Percentiles rank a stretch among this genome's conserved stretches.
These are phyloP conservation scores for Solanum medicagineum DNA, from an alignment of 257 asterid genomes.

Conservation along the genomic window DNA sequence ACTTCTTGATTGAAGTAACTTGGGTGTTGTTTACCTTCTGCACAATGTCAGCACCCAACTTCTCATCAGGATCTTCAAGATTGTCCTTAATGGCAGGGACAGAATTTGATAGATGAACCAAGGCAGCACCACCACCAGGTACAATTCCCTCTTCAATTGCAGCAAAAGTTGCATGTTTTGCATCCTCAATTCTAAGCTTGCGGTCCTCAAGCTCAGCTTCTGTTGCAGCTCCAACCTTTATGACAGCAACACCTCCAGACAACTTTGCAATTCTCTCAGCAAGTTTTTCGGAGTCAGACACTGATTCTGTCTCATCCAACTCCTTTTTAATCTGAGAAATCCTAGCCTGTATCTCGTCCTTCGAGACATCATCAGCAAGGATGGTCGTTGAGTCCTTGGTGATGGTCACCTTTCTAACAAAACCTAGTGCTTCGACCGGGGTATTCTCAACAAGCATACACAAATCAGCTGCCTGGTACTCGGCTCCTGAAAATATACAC, in stretches of 20 bases:
- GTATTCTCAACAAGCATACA: conserved; percentile 76
- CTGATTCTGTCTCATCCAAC: conserved; percentile 14
- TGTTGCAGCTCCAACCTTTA: conserved; percentile 41
- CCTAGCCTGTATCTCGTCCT: conserved; percentile 22
- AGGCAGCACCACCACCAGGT: conserved; percentile 63
- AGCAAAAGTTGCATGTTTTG: conserved; percentile 44
- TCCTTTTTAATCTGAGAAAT: conserved; percentile 24
- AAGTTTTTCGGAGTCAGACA: conserved; percentile 23
- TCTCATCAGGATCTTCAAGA: conserved; percentile 28
- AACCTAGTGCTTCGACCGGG: conserved; percentile 31
- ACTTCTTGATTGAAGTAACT: not conserved
- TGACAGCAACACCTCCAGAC: conserved; percentile 47
- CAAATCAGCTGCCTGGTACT: conserved; percentile 79
- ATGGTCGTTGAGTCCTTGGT: conserved; percentile 28
- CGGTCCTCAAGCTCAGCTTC: conserved; percentile 38
- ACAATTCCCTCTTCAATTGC: conserved; percentile 76
- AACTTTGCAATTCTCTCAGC: conserved; percentile 34
- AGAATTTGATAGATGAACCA: conserved; percentile 46
- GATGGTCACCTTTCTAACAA: conserved; percentile 30
- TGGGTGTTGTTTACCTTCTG: conserved; percentile 13
- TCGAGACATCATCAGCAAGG: conserved; percentile 28
- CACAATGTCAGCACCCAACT: conserved; percentile 4
- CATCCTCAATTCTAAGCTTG: conserved; percentile 38
- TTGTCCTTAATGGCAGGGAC: conserved; percentile 42
- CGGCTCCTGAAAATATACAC: conserved; percentile 54